Percentiles rank a stretch among this genome's conserved stretches.
phyloP scores from a whole-genome alignment of 202 grass and related monocot genomes.

The Hordeum pubiflorum region DNA sequence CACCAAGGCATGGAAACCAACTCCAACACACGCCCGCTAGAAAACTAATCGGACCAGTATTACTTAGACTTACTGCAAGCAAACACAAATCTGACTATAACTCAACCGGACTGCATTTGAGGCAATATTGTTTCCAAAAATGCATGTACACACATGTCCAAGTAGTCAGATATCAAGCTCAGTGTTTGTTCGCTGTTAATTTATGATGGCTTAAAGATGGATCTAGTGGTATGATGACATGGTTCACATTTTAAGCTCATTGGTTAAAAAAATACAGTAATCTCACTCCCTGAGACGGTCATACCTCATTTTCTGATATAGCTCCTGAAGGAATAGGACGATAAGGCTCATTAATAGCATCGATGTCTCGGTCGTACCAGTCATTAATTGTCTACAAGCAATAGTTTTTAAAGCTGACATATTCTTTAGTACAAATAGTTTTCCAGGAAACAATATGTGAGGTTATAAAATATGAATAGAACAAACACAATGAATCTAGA shows the following conservation, averaged over 20 bases:
- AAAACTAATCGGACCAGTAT: background rate
- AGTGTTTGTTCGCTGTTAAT: background rate
- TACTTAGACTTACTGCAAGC: background rate
- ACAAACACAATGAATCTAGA: background rate
- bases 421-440: constrained; percentile 19
- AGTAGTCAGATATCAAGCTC: background rate
- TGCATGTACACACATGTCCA: background rate
- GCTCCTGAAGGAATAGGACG: constrained; percentile 95
- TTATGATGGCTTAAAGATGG: background rate
- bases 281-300: background rate
- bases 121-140: background rate
- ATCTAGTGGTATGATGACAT: background rate
- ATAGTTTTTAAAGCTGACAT: constrained; percentile 33
- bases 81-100: background rate
- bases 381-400: constrained; percentile 87
- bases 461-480: background rate
- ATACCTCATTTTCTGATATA: constrained; percentile 94
- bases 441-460: constrained; percentile 1
- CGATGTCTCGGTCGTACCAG: constrained; percentile 96
- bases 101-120: background rate
- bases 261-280: background rate
- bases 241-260: background rate
- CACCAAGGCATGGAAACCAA: background rate
- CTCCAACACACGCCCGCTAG: background rate
- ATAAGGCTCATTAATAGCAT: constrained; percentile 98